Evolutionary conservation across 176 grass and related monocot genomes (phyloP).

Genomic region (Aegilops sharonensis): DNA sequence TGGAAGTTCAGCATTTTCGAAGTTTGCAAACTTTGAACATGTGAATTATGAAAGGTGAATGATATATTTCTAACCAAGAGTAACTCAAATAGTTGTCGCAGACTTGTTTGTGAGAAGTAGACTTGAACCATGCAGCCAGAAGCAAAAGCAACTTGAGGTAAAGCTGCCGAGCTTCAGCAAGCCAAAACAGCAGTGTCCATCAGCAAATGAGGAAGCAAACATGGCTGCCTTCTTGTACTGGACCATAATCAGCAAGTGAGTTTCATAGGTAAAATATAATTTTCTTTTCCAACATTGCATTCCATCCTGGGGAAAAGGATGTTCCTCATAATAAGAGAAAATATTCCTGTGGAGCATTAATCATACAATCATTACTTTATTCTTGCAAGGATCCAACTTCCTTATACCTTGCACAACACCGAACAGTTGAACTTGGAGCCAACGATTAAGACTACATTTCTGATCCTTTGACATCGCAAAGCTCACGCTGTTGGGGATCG

Average conservation of each 20-base stretch:
- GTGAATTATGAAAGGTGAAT: neutral
- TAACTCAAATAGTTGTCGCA: neutral
- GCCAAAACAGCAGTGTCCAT: neutral
- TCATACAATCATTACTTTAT: neutral
- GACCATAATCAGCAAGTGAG: neutral
- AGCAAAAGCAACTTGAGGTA: neutral
- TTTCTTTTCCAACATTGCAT: neutral
- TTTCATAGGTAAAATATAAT: neutral
- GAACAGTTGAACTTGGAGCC: neutral
- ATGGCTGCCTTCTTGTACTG: neutral
- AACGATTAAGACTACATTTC: neutral
- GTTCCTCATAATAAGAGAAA: neutral
- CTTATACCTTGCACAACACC: neutral
- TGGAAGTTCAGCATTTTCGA: no score
- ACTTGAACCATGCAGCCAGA: neutral
- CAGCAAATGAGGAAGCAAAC: neutral
- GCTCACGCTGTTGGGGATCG: neutral
- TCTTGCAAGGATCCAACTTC: slow-evolving; percentile 9
- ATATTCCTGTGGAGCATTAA: neutral
- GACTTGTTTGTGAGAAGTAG: neutral
- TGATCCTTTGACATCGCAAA: neutral
- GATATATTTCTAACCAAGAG: neutral
- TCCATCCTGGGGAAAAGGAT: neutral
- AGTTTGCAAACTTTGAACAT: neutral
- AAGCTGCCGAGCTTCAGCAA: neutral